Conservation (phyloP, 2,329 filamentous ascomycete genomes). For the Penicillium palitans region DNA sequence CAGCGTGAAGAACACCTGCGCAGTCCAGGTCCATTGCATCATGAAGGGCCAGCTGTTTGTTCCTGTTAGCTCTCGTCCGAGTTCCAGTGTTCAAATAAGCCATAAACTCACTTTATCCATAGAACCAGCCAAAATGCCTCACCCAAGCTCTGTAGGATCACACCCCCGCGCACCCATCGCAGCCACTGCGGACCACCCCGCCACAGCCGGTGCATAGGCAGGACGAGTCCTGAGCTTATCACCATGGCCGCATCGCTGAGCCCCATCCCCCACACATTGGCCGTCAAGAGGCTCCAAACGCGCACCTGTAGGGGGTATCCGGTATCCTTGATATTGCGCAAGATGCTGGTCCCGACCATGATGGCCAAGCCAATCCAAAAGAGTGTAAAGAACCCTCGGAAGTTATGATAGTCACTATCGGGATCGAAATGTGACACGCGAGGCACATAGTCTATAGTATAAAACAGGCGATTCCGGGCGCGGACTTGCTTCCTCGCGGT, state of each 20-base stretch:
- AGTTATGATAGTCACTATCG: slow-evolving; percentile 86
- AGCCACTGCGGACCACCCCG: slow-evolving; percentile 58
- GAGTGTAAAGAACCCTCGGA: slow-evolving; percentile 94
- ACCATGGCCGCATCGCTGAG: slow-evolving; percentile 86
- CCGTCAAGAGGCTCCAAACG: slow-evolving; percentile 84
- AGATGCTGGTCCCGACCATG: slow-evolving; percentile 92
- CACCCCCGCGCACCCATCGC: slow-evolving; percentile 76
- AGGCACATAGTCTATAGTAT: slow-evolving; percentile 85
- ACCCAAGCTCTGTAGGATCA: slow-evolving; percentile 77
- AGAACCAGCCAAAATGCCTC: slow-evolving; percentile 75
- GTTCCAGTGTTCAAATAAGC: neutral
- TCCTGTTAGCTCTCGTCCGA: slow-evolving; percentile 21
- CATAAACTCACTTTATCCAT: slow-evolving; percentile 66
- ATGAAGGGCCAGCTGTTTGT: slow-evolving; percentile 69
- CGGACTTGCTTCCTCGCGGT: slow-evolving; percentile 80
- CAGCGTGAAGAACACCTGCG: slow-evolving; percentile 90
- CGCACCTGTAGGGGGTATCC: slow-evolving; percentile 80
- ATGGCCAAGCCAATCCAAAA: slow-evolving; percentile 98
- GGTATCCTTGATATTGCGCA: slow-evolving; percentile 91
- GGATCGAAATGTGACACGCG: slow-evolving; percentile 96
- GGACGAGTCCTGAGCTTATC: slow-evolving; percentile 65
- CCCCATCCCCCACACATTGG: slow-evolving; percentile 84
- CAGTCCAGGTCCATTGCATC: slow-evolving; percentile 92
- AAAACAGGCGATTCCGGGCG: slow-evolving; percentile 81
- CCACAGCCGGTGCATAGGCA: slow-evolving; percentile 72